Base-by-base conservation (phyloP, 805 yeast species). In the Priceomyces carsonii region DNA sequence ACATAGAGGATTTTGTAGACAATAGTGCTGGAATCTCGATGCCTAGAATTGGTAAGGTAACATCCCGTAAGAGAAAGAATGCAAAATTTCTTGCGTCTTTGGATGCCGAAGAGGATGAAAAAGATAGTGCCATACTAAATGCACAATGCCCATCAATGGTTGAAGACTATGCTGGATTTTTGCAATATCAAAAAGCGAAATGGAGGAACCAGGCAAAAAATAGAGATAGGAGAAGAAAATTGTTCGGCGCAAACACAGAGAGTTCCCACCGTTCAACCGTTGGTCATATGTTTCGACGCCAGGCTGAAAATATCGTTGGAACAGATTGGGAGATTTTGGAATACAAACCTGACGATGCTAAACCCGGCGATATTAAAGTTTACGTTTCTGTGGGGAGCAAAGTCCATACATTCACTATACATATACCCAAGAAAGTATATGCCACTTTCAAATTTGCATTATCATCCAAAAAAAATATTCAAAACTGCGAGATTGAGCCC, bases 321-420 rank as follows among this genome's bases (percentile, higher is more conserved):
- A 71, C 86, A 0, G 75, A 80, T 20, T 93, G 99, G 99, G 88
- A 89, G 43, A 71, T 93, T 23, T 58, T 93, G 22, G 89, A 88
- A 47, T 80, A 86, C 50, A 75, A 75, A 40, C 49, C 59, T 7
- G 80, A 81, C 26, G 67, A 70, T 1, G 42, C 57, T 7, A 63
- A 56, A 33, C 83, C 87, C 0, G 98, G 97, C n/a, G 82, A 77
- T 33, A 66, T 91, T 19, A 81, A 79, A 39, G 96, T 85, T 0
- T 77, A 70, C 51, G 88, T 82, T 1, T 53, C 75, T 43, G 79
- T 89, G 24, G 79, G 80, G 45, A 82, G 79, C 8, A 82, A 80
- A 48, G 72, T 93, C 15, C 96, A 88, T 53, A 69, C 79, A 3
- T 73, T 91, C 35, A 73, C 73, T 20, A 75, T 93, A 48, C 82